A percentile compares a stretch with the other conserved stretches of the same genome.
Conservation (phyloP, 805 yeast species). For the Tetrapisispora phaffii region DNA sequence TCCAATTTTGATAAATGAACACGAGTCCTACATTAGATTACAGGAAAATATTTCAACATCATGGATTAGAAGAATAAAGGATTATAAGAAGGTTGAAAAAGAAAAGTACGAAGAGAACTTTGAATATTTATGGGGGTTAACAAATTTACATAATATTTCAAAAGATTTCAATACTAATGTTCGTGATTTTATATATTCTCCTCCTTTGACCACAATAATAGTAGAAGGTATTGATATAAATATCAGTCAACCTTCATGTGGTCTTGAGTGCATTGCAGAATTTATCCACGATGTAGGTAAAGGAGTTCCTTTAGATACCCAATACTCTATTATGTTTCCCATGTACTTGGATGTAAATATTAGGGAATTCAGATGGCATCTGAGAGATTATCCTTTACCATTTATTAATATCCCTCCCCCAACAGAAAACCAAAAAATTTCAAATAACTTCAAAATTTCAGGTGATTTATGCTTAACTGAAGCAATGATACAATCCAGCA, state of each 20-base stretch:
- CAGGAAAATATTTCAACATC: slow-evolving; percentile 43
- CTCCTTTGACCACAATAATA: slow-evolving; percentile 44
- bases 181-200: slow-evolving; percentile 37
- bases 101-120: slow-evolving; percentile 34
- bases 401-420: slow-evolving; percentile 58
- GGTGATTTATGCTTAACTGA: slow-evolving; percentile 71
- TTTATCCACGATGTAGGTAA: slow-evolving; percentile 68
- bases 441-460: slow-evolving; percentile 31
- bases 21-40: slow-evolving; percentile 25
- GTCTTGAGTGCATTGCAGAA: slow-evolving; percentile 42
- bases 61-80: slow-evolving; percentile 61
- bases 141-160: slow-evolving; percentile 30
- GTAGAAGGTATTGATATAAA: slow-evolving; percentile 41
- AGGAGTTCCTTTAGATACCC: slow-evolving; percentile 65
- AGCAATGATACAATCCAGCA: slow-evolving; percentile 39
- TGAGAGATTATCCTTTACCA: slow-evolving; percentile 84
- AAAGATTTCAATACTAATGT: slow-evolving; percentile 36
- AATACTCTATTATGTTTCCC: slow-evolving; percentile 63
- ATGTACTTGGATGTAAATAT: slow-evolving; percentile 45
- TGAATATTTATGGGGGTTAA: slow-evolving; percentile 35
- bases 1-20: slow-evolving; percentile 8
- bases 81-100: slow-evolving; percentile 34
- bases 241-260: slow-evolving; percentile 42
- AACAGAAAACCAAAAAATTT: slow-evolving; percentile 22
- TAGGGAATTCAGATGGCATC: slow-evolving; percentile 54